A percentile compares a stretch with the other conserved stretches of the same genome.
Conservation (phyloP, 2,329 filamentous ascomycete genomes). For the Phialemonium atrogriseum region DNA sequence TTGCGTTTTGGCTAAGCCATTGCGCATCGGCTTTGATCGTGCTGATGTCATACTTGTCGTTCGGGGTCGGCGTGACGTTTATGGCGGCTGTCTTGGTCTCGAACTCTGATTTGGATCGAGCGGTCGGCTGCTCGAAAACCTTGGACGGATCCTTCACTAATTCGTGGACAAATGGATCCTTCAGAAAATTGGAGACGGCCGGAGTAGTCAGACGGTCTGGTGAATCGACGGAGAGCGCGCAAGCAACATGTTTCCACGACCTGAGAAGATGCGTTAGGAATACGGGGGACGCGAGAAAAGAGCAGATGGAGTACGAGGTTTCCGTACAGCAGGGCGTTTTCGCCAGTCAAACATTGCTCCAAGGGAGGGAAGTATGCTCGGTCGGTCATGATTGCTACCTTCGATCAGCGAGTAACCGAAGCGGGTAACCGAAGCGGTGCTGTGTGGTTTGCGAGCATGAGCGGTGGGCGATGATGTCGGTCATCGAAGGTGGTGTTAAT, state of each 20-base stretch:
- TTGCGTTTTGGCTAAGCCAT: slow-evolving; percentile 74
- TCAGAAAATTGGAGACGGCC: slow-evolving; percentile 60
- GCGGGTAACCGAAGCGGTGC: slow-evolving; percentile 1
- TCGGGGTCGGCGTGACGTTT: slow-evolving; percentile 62
- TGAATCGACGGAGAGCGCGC: slow-evolving; percentile 46
- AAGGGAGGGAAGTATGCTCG: slow-evolving; percentile 74
- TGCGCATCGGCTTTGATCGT: slow-evolving; percentile 75
- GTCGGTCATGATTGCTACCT: slow-evolving; percentile 60
- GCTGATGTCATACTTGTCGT: slow-evolving; percentile 63
- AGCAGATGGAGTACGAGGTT: slow-evolving; percentile 15
- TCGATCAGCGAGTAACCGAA: slow-evolving; percentile 33
- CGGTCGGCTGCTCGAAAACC: slow-evolving; percentile 56
- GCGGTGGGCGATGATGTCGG: slow-evolving; percentile 3
- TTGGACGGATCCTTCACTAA: slow-evolving; percentile 61
- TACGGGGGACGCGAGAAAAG: slow-evolving; percentile 5
- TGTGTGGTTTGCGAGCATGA: slow-evolving; percentile 8
- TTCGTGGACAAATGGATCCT: slow-evolving; percentile 57
- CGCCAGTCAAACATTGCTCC: slow-evolving; percentile 75
- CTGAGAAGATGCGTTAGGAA: slow-evolving; percentile 23
- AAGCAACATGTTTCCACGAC: slow-evolving; percentile 54
- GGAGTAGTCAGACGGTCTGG: slow-evolving; percentile 44
- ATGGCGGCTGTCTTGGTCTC: slow-evolving; percentile 83
- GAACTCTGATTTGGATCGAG: slow-evolving; percentile 61
- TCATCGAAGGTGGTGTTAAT: too few relatives aligned
- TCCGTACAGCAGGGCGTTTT: slow-evolving; percentile 71